Evolutionary conservation across 1,284 basidiomycete genomes (phyloP), one percentile per base, ranked within the genome.

Genomic region (Puccinia polysora): DNA sequence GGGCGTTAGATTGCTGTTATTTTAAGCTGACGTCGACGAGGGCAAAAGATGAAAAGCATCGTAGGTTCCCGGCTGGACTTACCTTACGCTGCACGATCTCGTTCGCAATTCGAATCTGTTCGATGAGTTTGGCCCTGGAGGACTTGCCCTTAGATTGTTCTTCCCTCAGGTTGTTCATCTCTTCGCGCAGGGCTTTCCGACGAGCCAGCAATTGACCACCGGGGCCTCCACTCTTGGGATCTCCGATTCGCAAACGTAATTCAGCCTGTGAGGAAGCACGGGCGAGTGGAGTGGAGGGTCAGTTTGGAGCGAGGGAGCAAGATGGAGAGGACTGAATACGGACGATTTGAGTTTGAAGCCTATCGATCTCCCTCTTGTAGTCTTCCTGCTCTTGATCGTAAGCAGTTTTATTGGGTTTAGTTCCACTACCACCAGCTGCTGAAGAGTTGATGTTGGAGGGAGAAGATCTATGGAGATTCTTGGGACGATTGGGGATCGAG

Each of bases 61-160:
- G 32, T 32, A 18, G 4, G 12, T 30, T 25, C 32, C 36, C 30
- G 7, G 15, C 12, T 18, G n/a, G n/a, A n/a, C 81, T 56, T 73
- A 90, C 91, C 85, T 93, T 97, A 82, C 89, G 90, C 78, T 86
- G 83, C 65, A 95, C 84, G 53, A 80, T 82, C 18, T 97, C 94
- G 79, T 97, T 87, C 65, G 94, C 79, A 30, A 84, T 77, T 79
- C 90, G 91, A 75, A 97, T 82, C 81, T 96, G 89, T 68, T 94
- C 91, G 56, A 88, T 81, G 59, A 90, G 83, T 82, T 91, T 92
- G 36, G 83, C 82, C 73, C 94, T 84, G 20, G 87, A 84, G 52
- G 81, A 81, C 83, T 97, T 97, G 82, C 83, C 86, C 75, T 84
- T 85, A 49, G 89, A 88, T 81, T 97, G 95, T 77, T 89, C 85